Evolutionary conservation across 2,329 filamentous ascomycete genomes (phyloP).

Genomic region (Stemphylium beticola): DNA sequence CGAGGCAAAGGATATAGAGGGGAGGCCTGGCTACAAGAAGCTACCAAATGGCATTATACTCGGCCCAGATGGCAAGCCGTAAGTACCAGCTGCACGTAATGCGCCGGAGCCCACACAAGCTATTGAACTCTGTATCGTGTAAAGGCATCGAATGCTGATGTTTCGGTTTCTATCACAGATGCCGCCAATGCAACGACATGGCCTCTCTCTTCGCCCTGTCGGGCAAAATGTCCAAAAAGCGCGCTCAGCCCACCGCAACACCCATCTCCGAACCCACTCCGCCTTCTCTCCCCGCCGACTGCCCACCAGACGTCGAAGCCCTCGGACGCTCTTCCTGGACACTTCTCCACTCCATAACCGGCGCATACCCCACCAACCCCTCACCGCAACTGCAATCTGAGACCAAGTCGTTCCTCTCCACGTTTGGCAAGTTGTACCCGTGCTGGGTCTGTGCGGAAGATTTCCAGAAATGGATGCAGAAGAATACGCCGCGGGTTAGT

Average conservation of each 20-base stretch:
- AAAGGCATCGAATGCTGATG: not conserved
- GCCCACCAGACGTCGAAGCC: slow-evolving; percentile 86
- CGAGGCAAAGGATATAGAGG: slow-evolving; percentile 35
- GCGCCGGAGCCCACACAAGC: slow-evolving; percentile 13
- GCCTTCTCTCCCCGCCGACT: slow-evolving; percentile 64
- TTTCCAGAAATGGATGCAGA: slow-evolving; percentile 80
- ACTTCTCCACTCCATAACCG: slow-evolving; percentile 88
- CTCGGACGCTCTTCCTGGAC: slow-evolving; percentile 93
- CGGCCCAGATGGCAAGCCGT: slow-evolving; percentile 86
- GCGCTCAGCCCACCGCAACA: slow-evolving; percentile 36
- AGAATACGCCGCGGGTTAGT: slow-evolving; percentile 68
- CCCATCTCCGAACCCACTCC: slow-evolving; percentile 42
- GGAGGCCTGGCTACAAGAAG: slow-evolving; percentile 54
- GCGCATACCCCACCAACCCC: slow-evolving; percentile 78
- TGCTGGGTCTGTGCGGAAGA: slow-evolving; percentile 96
- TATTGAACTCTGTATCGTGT: no score
- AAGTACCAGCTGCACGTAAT: slow-evolving; percentile 48
- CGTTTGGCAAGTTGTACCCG: slow-evolving; percentile 88
- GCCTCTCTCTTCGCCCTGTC: slow-evolving; percentile 66
- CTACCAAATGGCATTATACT: slow-evolving; percentile 75
- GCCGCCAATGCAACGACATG: slow-evolving; percentile 71
- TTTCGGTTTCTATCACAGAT: slow-evolving; percentile 55
- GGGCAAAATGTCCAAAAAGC: slow-evolving; percentile 40
- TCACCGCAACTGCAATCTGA: slow-evolving; percentile 73
- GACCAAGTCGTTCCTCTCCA: slow-evolving; percentile 75